Evolutionary conservation across 169 alveolate species (phyloP), one percentile per base, ranked within the genome.

Genomic region (Plasmodium gonderi): DNA sequence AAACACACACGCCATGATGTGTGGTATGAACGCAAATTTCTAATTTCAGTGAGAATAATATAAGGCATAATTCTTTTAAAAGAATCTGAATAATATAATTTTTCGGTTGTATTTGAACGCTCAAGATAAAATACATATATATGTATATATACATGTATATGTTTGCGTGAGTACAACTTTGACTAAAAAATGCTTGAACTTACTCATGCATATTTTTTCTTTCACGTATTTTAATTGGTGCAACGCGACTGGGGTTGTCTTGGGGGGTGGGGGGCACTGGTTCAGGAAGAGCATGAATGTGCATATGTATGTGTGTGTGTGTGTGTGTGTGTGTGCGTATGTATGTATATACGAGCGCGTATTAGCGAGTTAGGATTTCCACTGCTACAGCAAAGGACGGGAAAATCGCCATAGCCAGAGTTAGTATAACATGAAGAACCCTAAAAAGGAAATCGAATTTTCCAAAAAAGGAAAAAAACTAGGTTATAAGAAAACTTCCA

Each of bases 401-500:
- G n/a, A n/a, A n/a, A n/a, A n/a, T n/a, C n/a, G n/a, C n/a, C n/a
- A n/a, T n/a, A n/a, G n/a, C 72, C 31, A 12, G n/a, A 12, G 26
- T n/a, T 4, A 4, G 51, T 20, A 6, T 42, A 51, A 29, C 51
- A 79, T 31, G 51, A 79, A 5, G 77, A 8, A 0, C 44, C 23
- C 79, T 38, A 80, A 69, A 23, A 67, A 17, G 29, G 49, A 64
- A 31, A 49, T 29, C 49, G 82, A 20, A 45, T 38, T 4, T 45
- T 17, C 40, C 26, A 68, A 68, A 42, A 68, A 47, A 29, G 44
- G 77, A 26, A 33, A 68, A 83, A 36, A 33, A 54, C 64, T 83
- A 26, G 40, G 74, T 83, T 83, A 83, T 31, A 83, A 83, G 54
- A 83, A 72, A 68, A 29, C 64, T n/a, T 72, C 92, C 2, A 68